phyloP scores from a whole-genome alignment of 1,139 yeast species.

The Kazachstania sp. region DNA sequence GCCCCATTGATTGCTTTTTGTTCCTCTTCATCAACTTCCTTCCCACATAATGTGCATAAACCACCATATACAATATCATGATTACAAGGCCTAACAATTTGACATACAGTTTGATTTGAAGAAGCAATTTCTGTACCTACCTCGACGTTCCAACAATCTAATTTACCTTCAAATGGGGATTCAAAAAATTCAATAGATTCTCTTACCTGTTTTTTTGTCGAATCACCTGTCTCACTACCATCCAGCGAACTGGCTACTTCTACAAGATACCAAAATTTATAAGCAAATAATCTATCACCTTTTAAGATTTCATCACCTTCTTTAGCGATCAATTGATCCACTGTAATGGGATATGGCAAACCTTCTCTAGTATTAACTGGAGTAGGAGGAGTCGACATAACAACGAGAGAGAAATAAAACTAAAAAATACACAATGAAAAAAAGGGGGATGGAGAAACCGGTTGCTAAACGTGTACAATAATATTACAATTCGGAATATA shows the following conservation, averaged over 20 bases:
- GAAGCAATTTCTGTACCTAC: slow-evolving; percentile 55
- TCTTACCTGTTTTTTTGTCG: slow-evolving; percentile 17
- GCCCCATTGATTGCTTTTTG: slow-evolving; percentile 46
- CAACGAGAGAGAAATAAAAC: not conserved
- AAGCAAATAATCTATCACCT: slow-evolving; percentile 29
- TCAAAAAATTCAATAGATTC: slow-evolving; percentile 44
- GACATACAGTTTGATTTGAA: slow-evolving; percentile 42
- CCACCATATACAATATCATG: slow-evolving; percentile 97
- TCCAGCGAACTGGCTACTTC: slow-evolving; percentile 26
- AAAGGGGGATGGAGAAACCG: not conserved
- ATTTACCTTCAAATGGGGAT: slow-evolving; percentile 69
- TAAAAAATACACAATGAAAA: not conserved
- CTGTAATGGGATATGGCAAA: slow-evolving; percentile 31
- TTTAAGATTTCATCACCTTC: slow-evolving; percentile 23
- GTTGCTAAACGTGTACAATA: not conserved
- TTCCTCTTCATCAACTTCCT: slow-evolving; percentile 67
- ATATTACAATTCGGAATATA: not conserved
- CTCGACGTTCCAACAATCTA: slow-evolving; percentile 43
- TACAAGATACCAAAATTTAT: slow-evolving; percentile 30
- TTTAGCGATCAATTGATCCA: slow-evolving; percentile 25
- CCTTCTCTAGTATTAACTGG: slow-evolving; percentile 27
- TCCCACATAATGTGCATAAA: slow-evolving; percentile 89
- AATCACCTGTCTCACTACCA: not conserved
- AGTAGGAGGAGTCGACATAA: slow-evolving; percentile 22
- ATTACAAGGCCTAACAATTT: slow-evolving; percentile 72